phyloP scores from a whole-genome alignment of 208 protist genomes.

The Trypanosoma caninum region DNA sequence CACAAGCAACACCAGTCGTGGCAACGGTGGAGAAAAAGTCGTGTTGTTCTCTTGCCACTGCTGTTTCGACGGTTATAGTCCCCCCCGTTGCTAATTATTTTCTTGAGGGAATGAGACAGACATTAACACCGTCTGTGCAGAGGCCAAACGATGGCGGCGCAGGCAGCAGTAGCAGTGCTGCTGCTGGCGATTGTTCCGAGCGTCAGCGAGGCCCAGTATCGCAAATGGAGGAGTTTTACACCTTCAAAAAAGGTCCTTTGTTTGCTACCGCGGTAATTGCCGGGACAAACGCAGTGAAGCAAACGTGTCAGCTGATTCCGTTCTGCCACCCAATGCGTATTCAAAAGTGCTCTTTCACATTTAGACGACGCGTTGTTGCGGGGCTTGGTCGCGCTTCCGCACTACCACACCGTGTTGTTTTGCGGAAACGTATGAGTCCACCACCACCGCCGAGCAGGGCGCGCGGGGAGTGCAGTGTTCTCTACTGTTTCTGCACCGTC shows the following conservation, averaged over 20 bases:
- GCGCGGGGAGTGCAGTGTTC: slow-evolving; percentile 56
- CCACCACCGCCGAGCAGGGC: slow-evolving; percentile 27
- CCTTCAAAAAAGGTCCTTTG: slow-evolving; percentile 70
- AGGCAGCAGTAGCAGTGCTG: neutral
- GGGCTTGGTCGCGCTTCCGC: slow-evolving; percentile 32
- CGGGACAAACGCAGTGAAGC: slow-evolving; percentile 93
- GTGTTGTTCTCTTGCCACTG: slow-evolving; percentile 68
- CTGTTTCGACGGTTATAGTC: slow-evolving; percentile 78
- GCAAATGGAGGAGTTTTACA: slow-evolving; percentile 88
- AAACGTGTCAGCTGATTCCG: slow-evolving; percentile 89
- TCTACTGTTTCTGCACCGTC: slow-evolving; percentile 89
- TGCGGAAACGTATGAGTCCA: slow-evolving; percentile 49
- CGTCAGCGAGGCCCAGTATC: slow-evolving; percentile 19
- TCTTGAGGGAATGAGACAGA: slow-evolving; percentile 73
- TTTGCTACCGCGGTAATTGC: slow-evolving; percentile 88
- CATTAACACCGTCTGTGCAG: slow-evolving; percentile 42
- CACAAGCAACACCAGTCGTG: neutral
- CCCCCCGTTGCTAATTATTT: slow-evolving; percentile 55
- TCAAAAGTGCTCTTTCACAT: slow-evolving; percentile 86
- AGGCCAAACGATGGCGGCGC: slow-evolving; percentile 15
- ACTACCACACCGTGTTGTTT: slow-evolving; percentile 77
- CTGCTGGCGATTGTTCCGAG: too few relatives aligned
- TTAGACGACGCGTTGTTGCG: slow-evolving; percentile 59
- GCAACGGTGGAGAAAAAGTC: slow-evolving; percentile 26
- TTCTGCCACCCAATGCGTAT: slow-evolving; percentile 94